Evolutionary conservation across 2,329 filamentous ascomycete species (phyloP).

Genomic region (Colletotrichum sp.): DNA sequence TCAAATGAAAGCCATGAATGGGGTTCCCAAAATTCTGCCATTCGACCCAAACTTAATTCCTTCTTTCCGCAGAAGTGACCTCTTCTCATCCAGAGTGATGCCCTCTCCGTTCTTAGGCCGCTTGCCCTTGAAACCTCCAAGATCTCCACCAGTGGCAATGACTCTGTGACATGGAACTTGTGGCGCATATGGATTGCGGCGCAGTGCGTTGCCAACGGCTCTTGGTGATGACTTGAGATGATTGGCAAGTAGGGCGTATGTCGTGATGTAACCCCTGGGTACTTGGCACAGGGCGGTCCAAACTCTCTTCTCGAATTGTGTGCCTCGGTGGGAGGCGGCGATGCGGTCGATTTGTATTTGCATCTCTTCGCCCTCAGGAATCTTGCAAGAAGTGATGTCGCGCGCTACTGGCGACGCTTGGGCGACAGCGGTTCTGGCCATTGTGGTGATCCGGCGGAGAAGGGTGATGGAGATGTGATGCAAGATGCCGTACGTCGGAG

Average conservation of each 20-base stretch:
- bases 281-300: slow-evolving; percentile 80
- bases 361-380: slow-evolving; percentile 32
- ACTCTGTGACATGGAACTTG: slow-evolving; percentile 83
- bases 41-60: slow-evolving; percentile 68
- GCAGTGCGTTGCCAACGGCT: slow-evolving; percentile 79
- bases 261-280: slow-evolving; percentile 75
- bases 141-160: slow-evolving; percentile 72
- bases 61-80: slow-evolving; percentile 63
- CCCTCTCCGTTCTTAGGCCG: slow-evolving; percentile 79
- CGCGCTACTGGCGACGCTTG: background rate
- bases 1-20: slow-evolving; percentile 49
- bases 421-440: background rate
- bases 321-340: slow-evolving; percentile 43
- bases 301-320: slow-evolving; percentile 66
- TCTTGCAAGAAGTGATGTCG: background rate
- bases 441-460: background rate
- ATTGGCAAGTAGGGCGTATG: slow-evolving; percentile 75
- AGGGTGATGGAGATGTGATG: no score
- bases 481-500: background rate
- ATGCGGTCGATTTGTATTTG: slow-evolving; percentile 49
- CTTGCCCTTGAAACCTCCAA: slow-evolving; percentile 90
- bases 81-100: slow-evolving; percentile 69
- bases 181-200: slow-evolving; percentile 82
- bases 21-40: slow-evolving; percentile 65
- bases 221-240: slow-evolving; percentile 74